Base-by-base conservation (phyloP, 768 basidiomycete species). In the Postia placenta region DNA sequence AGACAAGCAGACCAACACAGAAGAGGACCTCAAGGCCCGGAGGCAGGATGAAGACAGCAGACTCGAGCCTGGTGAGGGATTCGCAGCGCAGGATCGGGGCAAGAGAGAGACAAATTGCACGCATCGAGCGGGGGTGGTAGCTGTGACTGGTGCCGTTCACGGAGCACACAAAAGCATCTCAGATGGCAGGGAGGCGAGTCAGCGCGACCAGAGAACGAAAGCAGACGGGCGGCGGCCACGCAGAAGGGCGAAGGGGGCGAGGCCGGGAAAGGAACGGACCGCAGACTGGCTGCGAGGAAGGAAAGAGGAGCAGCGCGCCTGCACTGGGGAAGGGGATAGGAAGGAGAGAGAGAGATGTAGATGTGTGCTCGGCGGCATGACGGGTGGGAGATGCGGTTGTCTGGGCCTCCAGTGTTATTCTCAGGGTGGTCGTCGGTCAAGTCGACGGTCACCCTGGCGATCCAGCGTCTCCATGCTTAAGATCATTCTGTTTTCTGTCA, bases 81-180 rank as follows among this genome's bases (percentile, higher is more conserved):
- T 75, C 64, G 62, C 87, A 91, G 51, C 87, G 87, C 54, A 91
- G 77, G 54, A 80, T 85, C 35, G 83, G 67, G 50, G 81, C 78
- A 30, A 78, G 68, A 25, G 88, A 89, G 53, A 90, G 69, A 66
- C 87, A 91, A 59, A 80, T 67, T 50, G 74, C 72, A 68, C 65
- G 71, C 75, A 75, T 76, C 65, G 67, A 69, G 51, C 37, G 56
- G 19, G 43, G 49, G 57, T 62, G 30, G 30, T 43, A 15, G 23
- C 42, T n/a, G n/a, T n/a, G n/a, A n/a, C n/a, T 49, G 15, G 53
- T 52, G 2, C 52, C 27, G 42, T 45, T 50, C 56, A 59, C 52
- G 40, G 36, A 27, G 45, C 35, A 51, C 53, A 43, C 38, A 53
- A 45, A 26, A 40, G 52, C 50, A 54, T 53, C 28, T 53, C 58